phyloP scores from a whole-genome alignment of 441 rosid genomes.

The Gossypium gossypioides region DNA sequence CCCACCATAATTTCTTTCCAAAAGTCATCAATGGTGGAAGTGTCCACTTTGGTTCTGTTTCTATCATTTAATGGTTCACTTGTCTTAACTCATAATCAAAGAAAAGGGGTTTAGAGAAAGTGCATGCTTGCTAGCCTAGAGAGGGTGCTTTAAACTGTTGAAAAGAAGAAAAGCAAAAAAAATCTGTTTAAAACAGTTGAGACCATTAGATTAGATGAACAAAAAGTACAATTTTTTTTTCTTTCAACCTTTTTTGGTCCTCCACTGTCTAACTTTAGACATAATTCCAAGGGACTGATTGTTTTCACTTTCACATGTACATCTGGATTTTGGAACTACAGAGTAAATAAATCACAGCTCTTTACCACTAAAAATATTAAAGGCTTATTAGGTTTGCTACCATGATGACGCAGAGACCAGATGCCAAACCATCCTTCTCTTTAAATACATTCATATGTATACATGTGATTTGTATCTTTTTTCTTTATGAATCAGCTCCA shows the following conservation, averaged over 20 bases:
- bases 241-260: not conserved
- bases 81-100: conserved; percentile 6
- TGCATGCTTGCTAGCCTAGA: not conserved
- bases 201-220: not conserved
- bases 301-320: conserved; percentile 2
- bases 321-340: not conserved
- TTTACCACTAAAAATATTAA: no score
- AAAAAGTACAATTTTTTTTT: not conserved
- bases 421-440: no score
- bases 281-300: not conserved
- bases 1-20: not conserved
- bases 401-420: no score
- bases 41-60: not conserved
- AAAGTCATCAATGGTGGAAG: conserved; percentile 6
- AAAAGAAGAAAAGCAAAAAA: not conserved
- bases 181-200: not conserved
- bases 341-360: not conserved
- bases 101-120: not conserved
- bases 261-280: conserved; percentile 6
- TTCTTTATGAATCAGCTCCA: not conserved
- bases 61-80: not conserved
- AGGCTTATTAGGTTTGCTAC: no score
- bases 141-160: not conserved
- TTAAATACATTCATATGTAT: not conserved
- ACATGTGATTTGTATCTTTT: not conserved